Evolutionary conservation across 192 early-diverging fungal species (phyloP), one percentile per base, ranked within the genome.

Genomic region (Mycoemilia scoparia): DNA sequence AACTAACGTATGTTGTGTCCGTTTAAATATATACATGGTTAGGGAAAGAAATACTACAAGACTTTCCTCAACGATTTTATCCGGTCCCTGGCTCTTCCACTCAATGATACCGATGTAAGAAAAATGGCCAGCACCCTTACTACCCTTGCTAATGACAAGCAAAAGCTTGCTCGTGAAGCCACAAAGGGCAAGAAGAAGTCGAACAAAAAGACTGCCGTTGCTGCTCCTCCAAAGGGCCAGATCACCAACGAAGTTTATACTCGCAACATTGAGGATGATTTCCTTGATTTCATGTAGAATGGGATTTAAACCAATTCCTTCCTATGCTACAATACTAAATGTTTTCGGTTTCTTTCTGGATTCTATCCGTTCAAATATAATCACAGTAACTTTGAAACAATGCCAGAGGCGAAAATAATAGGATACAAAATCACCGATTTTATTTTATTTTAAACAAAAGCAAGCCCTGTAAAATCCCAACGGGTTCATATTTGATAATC

Each of bases 101-200:
- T 74, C 19, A 69, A 61, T 49, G 78, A 81, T 34, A 43, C 57
- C 4, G 76, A 82, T 23, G 67, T 77, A 7, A 58, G 70, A 37
- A 77, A 76, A 42, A 39, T 64, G 18, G 34, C 75, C 11, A 63
- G 62, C 45, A 57, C 72, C 5, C 41, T 83, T 48, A 70, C 68
- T 2, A 58, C 65, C 2, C 46, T 83, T 36, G 79, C 75, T 31
- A 77, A 77, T 39, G 79, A 82, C 60, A 79, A 83, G 60, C 69
- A 76, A 51, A 69, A 57, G 33, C 61, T 62, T 12, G 54, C 59
- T 7, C 60, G 64, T 34, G 79, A 82, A 13, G 65, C 54, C 2
- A 12, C 41, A 28, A 83, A 83, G 66, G 45, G 54, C 29, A 77
- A 76, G 63, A 79, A 82, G 65, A 76, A 73, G 59, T 60, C 32